Percentiles rank a stretch among this genome's conserved stretches.
phyloP scores from a whole-genome alignment of 1,284 basidiomycete genomes.

The Thelephora terrestris region DNA sequence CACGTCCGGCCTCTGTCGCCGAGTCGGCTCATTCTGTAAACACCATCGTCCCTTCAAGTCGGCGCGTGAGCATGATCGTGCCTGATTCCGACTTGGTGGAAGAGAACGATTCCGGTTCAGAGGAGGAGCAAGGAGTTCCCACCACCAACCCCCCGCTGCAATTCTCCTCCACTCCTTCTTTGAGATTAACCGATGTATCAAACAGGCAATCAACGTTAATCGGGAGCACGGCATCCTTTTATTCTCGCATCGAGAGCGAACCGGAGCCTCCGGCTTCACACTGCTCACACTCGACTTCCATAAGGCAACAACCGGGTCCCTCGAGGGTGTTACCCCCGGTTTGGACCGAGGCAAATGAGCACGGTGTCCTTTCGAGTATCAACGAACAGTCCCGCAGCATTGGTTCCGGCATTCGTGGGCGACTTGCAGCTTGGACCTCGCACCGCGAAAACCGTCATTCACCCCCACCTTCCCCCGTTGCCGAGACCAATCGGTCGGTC shows the following conservation, averaged over 20 bases:
- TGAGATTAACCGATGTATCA: conserved; percentile 27
- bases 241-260: neutral
- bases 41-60: conserved; percentile 52
- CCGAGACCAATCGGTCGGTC: conserved; percentile 16
- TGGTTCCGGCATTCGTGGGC: conserved; percentile 35
- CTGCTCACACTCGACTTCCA: neutral
- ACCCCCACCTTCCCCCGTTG: conserved; percentile 12
- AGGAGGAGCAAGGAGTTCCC: conserved; percentile 5
- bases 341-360: conserved; percentile 26
- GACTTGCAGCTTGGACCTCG: conserved; percentile 39
- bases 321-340: conserved; percentile 10
- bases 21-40: conserved; percentile 63
- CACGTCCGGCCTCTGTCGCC: conserved; percentile 64
- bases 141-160: conserved; percentile 15
- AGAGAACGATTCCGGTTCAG: conserved; percentile 21
- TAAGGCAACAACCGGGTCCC: neutral
- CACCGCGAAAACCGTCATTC: conserved; percentile 13
- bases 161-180: conserved; percentile 13
- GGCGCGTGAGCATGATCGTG: conserved; percentile 56
- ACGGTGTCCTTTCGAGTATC: conserved; percentile 26
- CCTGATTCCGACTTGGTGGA: conserved; percentile 50
- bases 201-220: conserved; percentile 56
- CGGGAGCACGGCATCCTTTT: conserved; percentile 15
- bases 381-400: conserved; percentile 25
- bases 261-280: neutral